Base-by-base conservation (phyloP, 495 filamentous ascomycete species). In the Hypoxylon perforatum region DNA sequence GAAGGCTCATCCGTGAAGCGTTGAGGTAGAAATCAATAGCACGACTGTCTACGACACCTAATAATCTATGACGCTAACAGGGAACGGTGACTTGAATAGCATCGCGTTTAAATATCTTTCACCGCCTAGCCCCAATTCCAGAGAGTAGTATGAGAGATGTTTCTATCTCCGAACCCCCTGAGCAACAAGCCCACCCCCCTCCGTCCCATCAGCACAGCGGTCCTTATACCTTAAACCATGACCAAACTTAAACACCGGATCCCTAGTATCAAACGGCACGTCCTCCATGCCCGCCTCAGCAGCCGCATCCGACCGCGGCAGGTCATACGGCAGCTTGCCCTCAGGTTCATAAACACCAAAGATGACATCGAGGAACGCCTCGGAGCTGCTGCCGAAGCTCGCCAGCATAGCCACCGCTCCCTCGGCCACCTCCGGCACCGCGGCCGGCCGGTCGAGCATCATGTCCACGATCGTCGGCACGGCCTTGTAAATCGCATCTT, bases 381-480 rank as follows among this genome's bases (percentile, higher is more conserved):
- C 68, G 1, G 66, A n/a, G 23, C 73, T 65, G 25, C 62, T 69
- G 3, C 72, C 74, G 51, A 69, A 76, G 52, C 68, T 76, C 10
- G 62, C 74, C 11, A 76, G 30, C 45, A 76, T 46, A 3, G 72
- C 74, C 30, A 50, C 47, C 2, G 67, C 59, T 1, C 52, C 44
- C 12, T 73, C 73, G 3, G 67, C 67, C 11, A 76, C 60, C 50
- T 73, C 72, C 4, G 74, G 74, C 28, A 76, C 67, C 5, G 67
- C 70, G 10, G 60, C 73, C n/a, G 73, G 73, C 3, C 74, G 65
- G 42, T 75, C 73, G 8, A 77, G 64, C 63, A 62, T 67, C 51
- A 75, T 58, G 25, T 77, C 75, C 3, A 75, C 73, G 17, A 75
- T 68, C 0, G 73, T 64, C 14, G 71, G 71, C n/a, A 74, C 69